Evolutionary conservation across 352 stramenopile species (phyloP), one percentile per base, ranked within the genome.

Genomic region (Achlya hypogyna): DNA sequence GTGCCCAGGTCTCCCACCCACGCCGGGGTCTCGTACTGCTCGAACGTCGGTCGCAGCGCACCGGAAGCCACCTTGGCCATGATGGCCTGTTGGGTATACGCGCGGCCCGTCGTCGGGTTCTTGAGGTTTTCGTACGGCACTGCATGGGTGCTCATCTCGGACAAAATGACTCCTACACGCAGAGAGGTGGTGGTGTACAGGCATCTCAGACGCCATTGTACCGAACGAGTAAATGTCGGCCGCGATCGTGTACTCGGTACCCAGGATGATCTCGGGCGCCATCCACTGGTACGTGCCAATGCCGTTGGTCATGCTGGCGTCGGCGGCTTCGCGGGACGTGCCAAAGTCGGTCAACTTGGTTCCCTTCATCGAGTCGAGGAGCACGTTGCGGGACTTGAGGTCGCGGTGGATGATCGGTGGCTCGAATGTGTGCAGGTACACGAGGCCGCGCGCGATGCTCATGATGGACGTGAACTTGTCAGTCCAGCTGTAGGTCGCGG

Each of bases 91-190:
- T 1, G 60, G 35, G 60, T 67, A n/a, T 14, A 53, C 60, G 31
- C 40, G 45, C 25, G 60, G 23, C 60, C 60, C 25, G 22, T 67
- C 12, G 20, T 25, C 6, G 49, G 49, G 32, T 67, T 63, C 5
- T 89, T 82, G 51, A 91, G 69, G 80, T 91, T 78, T 56, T 79
- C 86, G 72, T 91, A 94, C 68, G 85, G 85, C 62, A 92, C 78
- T 14, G 78, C 67, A 56, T 91, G 82, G 23, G 81, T 90, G 40
- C 87, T 79, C 25, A 89, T 53, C 73, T 89, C 81, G 4, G 72
- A 78, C 18, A 89, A 54, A 14, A 54, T 54, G 23, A 54, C 49
- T 6, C 49, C 49, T 54, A 54, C 49, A 54, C 42, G 23, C 49
- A 54, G 34, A 6, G 14, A 14, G 6, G 14, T 54, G 6, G 9